phyloP scores from a whole-genome alignment of 495 filamentous ascomycete genomes.

The Xylaria intraflava region DNA sequence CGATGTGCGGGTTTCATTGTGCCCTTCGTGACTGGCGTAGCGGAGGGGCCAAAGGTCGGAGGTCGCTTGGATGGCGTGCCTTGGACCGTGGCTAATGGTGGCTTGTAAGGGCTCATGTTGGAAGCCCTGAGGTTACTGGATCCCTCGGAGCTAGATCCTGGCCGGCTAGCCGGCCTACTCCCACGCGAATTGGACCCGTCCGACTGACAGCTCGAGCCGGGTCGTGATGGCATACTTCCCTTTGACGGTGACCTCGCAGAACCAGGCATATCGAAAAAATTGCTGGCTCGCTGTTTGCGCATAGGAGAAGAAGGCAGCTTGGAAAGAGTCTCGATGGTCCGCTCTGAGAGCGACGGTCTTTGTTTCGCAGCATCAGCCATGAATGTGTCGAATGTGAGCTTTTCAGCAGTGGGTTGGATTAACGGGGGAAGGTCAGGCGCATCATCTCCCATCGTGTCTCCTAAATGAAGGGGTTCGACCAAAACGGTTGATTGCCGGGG shows the following conservation, averaged over 20 bases:
- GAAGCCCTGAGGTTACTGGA: constrained; percentile 28
- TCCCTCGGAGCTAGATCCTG: constrained; percentile 32
- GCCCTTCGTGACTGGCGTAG: constrained; percentile 2
- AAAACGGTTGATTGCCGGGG: constrained; percentile 6
- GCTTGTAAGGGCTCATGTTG: constrained; percentile 29
- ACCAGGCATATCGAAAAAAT: constrained; percentile 31
- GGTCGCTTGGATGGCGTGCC: constrained; percentile 26
- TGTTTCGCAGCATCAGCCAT: constrained; percentile 18
- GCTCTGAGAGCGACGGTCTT: constrained; percentile 36
- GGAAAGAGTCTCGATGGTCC: constrained; percentile 44
- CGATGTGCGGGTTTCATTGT: not conserved
- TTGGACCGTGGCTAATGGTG: constrained; percentile 30
- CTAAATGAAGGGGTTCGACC: constrained; percentile 9
- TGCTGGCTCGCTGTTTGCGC: constrained; percentile 28
- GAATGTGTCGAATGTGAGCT: constrained; percentile 19
- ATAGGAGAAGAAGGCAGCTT: constrained; percentile 43
- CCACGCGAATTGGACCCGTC: constrained; percentile 28
- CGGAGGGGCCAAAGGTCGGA: constrained; percentile 17
- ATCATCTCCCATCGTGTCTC: constrained; percentile 14
- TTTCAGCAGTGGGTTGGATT: constrained; percentile 13
- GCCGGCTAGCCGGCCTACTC: constrained; percentile 30
- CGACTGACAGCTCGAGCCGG: constrained; percentile 39
- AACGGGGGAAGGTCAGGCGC: constrained; percentile 20
- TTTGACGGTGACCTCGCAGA: constrained; percentile 28
- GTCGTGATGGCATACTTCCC: constrained; percentile 31